Conservation (phyloP, 2,329 filamentous ascomycete species). For the Scortechinia acanthostroma region DNA sequence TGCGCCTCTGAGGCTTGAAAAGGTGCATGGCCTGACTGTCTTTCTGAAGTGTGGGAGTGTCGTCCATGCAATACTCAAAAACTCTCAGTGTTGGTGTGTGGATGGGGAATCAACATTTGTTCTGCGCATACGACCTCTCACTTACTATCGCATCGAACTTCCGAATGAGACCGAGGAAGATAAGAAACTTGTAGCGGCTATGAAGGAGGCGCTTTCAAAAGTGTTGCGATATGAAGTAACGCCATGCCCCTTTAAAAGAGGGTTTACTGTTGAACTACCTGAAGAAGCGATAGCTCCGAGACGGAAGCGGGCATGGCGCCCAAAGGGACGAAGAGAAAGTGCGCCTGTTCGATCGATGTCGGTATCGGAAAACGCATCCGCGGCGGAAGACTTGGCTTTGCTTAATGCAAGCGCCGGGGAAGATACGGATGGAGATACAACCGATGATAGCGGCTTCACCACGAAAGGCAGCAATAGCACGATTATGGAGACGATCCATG, state of each 20-base stretch:
- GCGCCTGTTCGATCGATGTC: not conserved
- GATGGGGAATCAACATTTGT: conserved; percentile 57
- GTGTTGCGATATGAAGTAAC: conserved; percentile 57
- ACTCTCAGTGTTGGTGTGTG: conserved; percentile 64
- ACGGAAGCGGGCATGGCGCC: conserved; percentile 37
- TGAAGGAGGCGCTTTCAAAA: conserved; percentile 44
- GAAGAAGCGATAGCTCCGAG: conserved; percentile 40
- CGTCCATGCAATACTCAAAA: conserved; percentile 53
- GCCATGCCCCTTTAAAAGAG: conserved; percentile 51
- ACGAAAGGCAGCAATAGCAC: not conserved
- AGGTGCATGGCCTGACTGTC: conserved; percentile 49
- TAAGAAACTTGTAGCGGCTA: conserved; percentile 36
- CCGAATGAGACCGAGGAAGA: conserved; percentile 44
- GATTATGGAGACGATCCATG: not conserved
- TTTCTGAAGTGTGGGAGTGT: conserved; percentile 56
- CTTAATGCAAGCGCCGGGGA: not conserved
- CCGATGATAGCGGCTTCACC: not conserved
- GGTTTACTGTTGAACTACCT: conserved; percentile 47
- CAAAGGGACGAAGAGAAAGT: conserved; percentile 19
- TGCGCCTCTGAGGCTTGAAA: conserved; percentile 52
- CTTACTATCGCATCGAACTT: conserved; percentile 59
- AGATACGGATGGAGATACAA: not conserved
- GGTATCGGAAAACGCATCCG: not conserved
- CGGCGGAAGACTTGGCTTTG: not conserved
- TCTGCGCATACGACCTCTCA: conserved; percentile 47